Conservation (phyloP, 768 basidiomycete genomes). For the Rhodosporidiobolus sp. region DNA sequence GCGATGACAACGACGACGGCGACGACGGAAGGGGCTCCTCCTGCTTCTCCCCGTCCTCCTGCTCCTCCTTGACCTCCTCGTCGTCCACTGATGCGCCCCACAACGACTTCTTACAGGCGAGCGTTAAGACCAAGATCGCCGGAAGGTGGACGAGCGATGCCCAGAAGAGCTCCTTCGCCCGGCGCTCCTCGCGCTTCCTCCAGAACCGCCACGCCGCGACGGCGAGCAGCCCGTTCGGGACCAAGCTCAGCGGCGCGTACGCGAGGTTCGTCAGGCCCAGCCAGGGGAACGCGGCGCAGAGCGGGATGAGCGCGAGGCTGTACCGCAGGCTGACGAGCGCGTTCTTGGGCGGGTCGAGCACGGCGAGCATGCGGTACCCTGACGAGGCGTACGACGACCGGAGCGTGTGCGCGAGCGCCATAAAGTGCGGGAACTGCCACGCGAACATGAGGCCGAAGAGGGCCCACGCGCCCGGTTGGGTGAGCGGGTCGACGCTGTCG, state of each 20-base stretch:
- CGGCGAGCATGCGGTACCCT: conserved; percentile 88
- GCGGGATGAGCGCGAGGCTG: conserved; percentile 67
- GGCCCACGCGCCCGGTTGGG: conserved; percentile 59
- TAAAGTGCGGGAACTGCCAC: conserved; percentile 99
- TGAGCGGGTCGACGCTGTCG: conserved; percentile 75
- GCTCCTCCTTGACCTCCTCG: neutral
- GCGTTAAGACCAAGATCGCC: conserved; percentile 82
- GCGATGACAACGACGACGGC: neutral
- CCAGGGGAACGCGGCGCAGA: conserved; percentile 78
- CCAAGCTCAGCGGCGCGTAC: conserved; percentile 71
- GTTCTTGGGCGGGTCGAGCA: conserved; percentile 72
- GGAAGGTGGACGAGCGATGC: conserved; percentile 87
- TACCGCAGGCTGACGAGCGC: conserved; percentile 82
- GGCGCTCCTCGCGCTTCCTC: conserved; percentile 54
- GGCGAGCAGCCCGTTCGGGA: conserved; percentile 70
- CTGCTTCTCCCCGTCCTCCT: neutral
- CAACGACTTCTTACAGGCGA: conserved; percentile 85
- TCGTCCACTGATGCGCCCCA: conserved; percentile 13
- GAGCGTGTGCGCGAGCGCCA: conserved; percentile 80
- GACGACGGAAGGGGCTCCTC: neutral
- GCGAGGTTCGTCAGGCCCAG: conserved; percentile 89
- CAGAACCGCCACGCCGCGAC: conserved; percentile 73
- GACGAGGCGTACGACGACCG: conserved; percentile 85
- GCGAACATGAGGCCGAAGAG: conserved; percentile 82
- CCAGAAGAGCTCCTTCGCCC: conserved; percentile 67